Percentiles rank a stretch among this genome's conserved stretches.
Evolutionary conservation across 208 protist genomes (phyloP).

Genomic region (Wallacemonas sp.): DNA sequence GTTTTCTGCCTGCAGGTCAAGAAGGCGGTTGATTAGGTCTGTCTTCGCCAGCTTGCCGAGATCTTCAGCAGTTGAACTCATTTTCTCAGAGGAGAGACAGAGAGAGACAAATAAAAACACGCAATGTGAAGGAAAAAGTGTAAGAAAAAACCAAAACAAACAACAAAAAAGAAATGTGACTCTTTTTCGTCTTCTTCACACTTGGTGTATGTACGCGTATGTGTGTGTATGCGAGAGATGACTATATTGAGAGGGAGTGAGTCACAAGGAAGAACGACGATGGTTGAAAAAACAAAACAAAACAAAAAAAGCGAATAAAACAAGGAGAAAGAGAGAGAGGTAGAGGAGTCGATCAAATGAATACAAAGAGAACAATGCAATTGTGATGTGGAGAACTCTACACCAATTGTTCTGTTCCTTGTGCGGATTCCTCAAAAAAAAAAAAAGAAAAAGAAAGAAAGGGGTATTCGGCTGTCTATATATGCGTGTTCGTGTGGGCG

Average conservation of each 20-base stretch:
- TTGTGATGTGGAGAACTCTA: no score
- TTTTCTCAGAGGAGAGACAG: no score
- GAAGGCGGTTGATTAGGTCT: conserved; percentile 58
- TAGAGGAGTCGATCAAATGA: no score
- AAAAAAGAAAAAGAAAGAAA: background rate
- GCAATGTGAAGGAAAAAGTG: no score
- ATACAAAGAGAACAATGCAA: no score
- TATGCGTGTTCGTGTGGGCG: background rate
- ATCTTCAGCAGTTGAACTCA: conserved; percentile 22
- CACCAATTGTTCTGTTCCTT: background rate
- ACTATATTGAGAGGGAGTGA: background rate
- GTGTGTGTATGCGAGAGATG: no score
- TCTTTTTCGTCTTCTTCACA: background rate
- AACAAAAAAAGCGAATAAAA: conserved; percentile 5
- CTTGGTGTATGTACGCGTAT: no score
- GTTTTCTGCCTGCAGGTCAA: conserved; percentile 69
- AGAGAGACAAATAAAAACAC: no score
- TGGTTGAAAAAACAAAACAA: background rate
- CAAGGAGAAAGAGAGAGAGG: background rate
- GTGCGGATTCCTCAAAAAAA: background rate
- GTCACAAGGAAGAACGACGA: background rate
- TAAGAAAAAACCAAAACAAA: no score
- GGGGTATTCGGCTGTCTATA: no score
- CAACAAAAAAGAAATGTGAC: conserved; percentile 1
- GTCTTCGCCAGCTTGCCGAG: conserved; percentile 40